phyloP scores from a whole-genome alignment of 73 alveolate genomes.

The Paramecium primaurelia region DNA sequence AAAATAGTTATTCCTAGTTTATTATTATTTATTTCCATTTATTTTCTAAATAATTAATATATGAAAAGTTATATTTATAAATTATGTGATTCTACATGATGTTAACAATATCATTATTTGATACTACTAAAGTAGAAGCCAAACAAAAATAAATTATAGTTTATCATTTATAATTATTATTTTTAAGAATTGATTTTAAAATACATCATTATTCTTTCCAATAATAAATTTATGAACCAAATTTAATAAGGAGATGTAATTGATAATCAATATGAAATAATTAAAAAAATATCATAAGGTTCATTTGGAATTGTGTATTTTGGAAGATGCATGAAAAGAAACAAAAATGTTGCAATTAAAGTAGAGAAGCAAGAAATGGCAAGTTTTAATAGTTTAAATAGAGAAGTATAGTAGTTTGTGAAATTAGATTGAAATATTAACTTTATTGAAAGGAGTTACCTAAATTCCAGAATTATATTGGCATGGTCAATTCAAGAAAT shows the following conservation, averaged over 20 bases:
- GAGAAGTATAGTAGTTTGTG: background rate
- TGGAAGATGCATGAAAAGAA: constrained; percentile 24
- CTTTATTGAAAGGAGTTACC: background rate
- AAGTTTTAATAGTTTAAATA: background rate
- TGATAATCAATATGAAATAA: background rate
- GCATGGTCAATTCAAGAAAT: constrained; percentile 62
- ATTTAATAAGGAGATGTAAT: constrained; percentile 33
- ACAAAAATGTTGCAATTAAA: constrained; percentile 57
- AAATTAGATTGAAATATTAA: constrained; percentile 24
- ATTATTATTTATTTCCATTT: background rate
- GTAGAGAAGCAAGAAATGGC: constrained; percentile 47
- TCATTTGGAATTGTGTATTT: constrained; percentile 50
- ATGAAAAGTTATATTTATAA: background rate
- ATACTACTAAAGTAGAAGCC: background rate
- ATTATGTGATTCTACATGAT: background rate
- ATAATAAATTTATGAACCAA: background rate
- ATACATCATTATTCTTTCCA: background rate
- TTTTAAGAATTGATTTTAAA: background rate
- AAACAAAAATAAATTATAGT: background rate
- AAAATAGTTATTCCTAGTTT: background rate
- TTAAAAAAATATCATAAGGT: constrained; percentile 38
- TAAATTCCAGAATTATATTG: constrained; percentile 65
- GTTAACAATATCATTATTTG: background rate
- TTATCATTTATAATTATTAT: background rate
- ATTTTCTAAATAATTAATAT: background rate